Evolutionary conservation across 2,329 filamentous ascomycete genomes (phyloP), one percentile per base, ranked within the genome.

Genomic region (Cercospora sp.): DNA sequence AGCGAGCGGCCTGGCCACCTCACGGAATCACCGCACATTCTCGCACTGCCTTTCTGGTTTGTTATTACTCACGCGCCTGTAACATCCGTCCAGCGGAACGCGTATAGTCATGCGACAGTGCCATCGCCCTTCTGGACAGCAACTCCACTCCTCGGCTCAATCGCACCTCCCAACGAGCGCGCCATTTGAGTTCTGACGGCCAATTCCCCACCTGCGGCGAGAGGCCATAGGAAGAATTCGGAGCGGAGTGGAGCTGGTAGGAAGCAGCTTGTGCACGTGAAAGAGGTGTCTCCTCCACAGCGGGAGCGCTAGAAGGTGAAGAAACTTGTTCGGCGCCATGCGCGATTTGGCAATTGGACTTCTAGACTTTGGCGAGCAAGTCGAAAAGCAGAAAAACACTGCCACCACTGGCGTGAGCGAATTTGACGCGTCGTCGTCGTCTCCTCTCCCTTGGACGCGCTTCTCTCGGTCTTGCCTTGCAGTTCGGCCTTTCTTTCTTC

Each of bases 241-340:
- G 61, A 63, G 60, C 23, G 20, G 53, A 51, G 61, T 57, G 45
- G 61, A 55, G 61, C 33, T 28, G 28, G 20, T 7, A 40, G 33
- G 33, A n/a, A 40, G 33, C 28, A 31, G 20, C 9, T 20, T 33
- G 57, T 18, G 58, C 58, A 60, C 58, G 31, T 60, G 58, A 40
- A 51, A 51, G 18, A 51, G 45, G 20, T 48, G 18, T 20, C 42
- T 20, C 42, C 42, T 48, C 42, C 57, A 20, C 57, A 36, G 26
- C 57, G 18, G 59, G 40, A 61, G 36, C 59, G 59, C 59, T 61
- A 61, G 59, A 61, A 61, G 57, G 31, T 33, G 57, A 60, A 60
- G 57, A 60, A 60, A 23, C 42, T 23, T 60, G 26, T 60, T 61
- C 59, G 33, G 59, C 31, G 33, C 59, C 33, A 20, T 33, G 23